Evolutionary conservation across 2,329 filamentous ascomycete species (phyloP), one percentile per base, ranked within the genome.

Genomic region (Alternaria triticimaculans): DNA sequence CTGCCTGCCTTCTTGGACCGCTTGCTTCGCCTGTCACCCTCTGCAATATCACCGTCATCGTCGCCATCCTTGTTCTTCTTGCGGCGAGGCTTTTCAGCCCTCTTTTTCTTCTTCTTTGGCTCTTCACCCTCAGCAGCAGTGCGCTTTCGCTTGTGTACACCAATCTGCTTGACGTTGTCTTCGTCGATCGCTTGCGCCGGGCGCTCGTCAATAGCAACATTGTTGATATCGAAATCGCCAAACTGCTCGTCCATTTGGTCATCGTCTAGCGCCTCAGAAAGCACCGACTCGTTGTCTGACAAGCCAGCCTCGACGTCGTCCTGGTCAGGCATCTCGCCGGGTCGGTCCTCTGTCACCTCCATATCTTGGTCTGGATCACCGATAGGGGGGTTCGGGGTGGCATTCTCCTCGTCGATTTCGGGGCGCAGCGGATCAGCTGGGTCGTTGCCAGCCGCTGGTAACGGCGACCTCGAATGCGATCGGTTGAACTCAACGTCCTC

Each of bases 41-140:
- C 80, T 14, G 86, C 83, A 62, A 86, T 84, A 50, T 83, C 87
- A 60, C 81, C 85, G 45, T 75, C 80, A 43, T 82, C 80, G 20
- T 81, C 81, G 9, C 68, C 80, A 67, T 82, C 82, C 60, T 85
- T 83, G 66, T 83, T 83, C 67, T 85, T 82, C 75, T 87, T 86
- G 54, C 77, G 72, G 69, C 83, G 84, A 20, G 82, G 83, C 79
- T 85, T 87, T 72, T 87, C 86, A 26, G 86, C 80, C 62, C 84
- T 81, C 78, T 87, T 89, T 57, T 92, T 91, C 82, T 93, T 96
- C 80, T 91, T 92, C 53, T 86, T 85, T 28, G 87, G 88, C 55
- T 89, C 84, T 30, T 85, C 84, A 56, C 84, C 84, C 66, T 86
- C 87, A 55, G 86, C 87, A 41, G 85, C 90, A 9, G 84, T 76